Percentiles rank a stretch among this genome's conserved stretches.
Conservation (phyloP, 345 rosid genomes). For the Brassica cretica region DNA sequence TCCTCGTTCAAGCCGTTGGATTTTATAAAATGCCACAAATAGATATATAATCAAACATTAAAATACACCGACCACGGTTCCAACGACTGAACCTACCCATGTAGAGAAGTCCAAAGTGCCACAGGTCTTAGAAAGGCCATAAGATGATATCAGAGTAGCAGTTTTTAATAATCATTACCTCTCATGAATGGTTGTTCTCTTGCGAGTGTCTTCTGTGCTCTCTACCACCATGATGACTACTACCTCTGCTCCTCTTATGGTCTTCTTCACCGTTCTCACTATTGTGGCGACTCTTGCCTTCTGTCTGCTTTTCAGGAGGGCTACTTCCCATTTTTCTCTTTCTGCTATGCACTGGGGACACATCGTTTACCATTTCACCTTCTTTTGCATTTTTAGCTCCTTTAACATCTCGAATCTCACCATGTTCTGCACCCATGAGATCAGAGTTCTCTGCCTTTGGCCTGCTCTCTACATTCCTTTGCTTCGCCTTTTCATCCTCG, state of each 20-base stretch:
- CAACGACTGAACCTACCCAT: constrained; percentile 43
- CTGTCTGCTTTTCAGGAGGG: constrained; percentile 58
- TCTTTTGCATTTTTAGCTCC: constrained; percentile 49
- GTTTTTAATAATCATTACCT: constrained; percentile 34
- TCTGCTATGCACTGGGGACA: constrained; percentile 52
- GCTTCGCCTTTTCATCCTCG: constrained; percentile 56
- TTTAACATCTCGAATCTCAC: constrained; percentile 37
- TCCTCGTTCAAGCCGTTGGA: constrained; percentile 28
- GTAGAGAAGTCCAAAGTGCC: constrained; percentile 33
- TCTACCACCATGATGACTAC: constrained; percentile 32
- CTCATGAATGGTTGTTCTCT: constrained; percentile 38
- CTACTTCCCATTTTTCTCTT: constrained; percentile 78
- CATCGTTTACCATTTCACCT: constrained; percentile 61
- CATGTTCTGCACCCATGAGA: constrained; percentile 36
- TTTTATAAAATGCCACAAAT: constrained; percentile 33
- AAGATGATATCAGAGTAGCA: constrained; percentile 26
- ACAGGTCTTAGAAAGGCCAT: constrained; percentile 34
- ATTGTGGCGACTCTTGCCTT: constrained; percentile 36
- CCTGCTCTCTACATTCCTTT: constrained; percentile 55
- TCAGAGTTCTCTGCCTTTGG: constrained; percentile 39
- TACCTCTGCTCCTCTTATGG: constrained; percentile 31
- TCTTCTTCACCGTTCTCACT: constrained; percentile 36
- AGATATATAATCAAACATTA: constrained; percentile 30
- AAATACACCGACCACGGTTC: constrained; percentile 37
- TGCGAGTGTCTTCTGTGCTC: constrained; percentile 41